These are phyloP conservation scores for Coprinellus aureogranulatus DNA, from an alignment of 768 basidiomycete species.

Conservation along the genomic window DNA sequence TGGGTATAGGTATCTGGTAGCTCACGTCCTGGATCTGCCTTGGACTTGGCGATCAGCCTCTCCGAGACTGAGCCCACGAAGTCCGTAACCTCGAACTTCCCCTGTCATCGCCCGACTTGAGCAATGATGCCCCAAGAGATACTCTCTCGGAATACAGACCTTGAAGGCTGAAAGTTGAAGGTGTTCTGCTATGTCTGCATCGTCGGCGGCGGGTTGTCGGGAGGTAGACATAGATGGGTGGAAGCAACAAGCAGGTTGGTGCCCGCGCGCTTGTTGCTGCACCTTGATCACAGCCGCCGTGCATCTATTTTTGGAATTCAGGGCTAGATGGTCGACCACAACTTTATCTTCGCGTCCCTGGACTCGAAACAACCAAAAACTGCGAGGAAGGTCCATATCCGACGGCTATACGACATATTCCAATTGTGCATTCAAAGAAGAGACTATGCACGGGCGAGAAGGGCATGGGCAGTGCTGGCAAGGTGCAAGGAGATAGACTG, in stretches of 20 bases:
- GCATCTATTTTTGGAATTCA: constrained; percentile 53
- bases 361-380: constrained; percentile 47
- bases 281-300: constrained; percentile 67
- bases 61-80: constrained; percentile 85
- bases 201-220: constrained; percentile 11
- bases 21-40: constrained; percentile 75
- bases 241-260: constrained; percentile 2
- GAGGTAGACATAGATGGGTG: constrained; percentile 9
- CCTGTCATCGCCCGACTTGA: constrained; percentile 41
- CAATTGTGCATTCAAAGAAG: constrained; percentile 67
- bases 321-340: constrained; percentile 37
- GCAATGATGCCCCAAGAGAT: too few relatives aligned
- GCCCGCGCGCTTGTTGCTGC: constrained; percentile 51
- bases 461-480: constrained; percentile 71
- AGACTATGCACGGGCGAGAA: constrained; percentile 60
- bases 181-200: constrained; percentile 43
- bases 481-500: constrained; percentile 79
- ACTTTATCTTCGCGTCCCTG: constrained; percentile 64
- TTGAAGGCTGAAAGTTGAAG: constrained; percentile 55
- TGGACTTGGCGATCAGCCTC: constrained; percentile 83
- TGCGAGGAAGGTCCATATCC: constrained; percentile 67
- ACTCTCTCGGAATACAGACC: constrained; percentile 27
- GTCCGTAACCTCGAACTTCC: constrained; percentile 89
- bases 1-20: constrained; percentile 7
- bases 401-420: constrained; percentile 71